phyloP scores from a whole-genome alignment of 257 asterid genomes.

The Nicotiana paniculata region DNA sequence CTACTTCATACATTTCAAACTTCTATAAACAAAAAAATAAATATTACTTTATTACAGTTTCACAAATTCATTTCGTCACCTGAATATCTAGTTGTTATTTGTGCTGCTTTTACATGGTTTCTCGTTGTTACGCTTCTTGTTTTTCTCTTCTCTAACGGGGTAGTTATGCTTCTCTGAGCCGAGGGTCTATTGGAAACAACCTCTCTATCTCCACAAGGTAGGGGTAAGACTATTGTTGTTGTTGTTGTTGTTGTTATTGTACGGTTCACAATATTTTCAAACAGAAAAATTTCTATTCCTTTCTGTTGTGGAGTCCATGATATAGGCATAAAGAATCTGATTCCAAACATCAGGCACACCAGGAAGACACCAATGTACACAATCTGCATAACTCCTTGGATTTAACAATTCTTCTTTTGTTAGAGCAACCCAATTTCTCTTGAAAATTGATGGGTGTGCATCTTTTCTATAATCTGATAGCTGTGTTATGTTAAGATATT shows the following conservation, averaged over 20 bases:
- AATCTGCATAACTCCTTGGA: slow-evolving; percentile 29
- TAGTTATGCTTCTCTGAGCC: too few species aligned
- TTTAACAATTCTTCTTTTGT: slow-evolving; percentile 13
- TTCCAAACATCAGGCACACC: slow-evolving; percentile 46
- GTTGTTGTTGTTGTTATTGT: too few species aligned
- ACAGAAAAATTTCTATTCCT: background rate
- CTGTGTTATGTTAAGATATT: slow-evolving; percentile 31
- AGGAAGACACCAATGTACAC: slow-evolving; percentile 44
- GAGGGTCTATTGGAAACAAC: too few species aligned
- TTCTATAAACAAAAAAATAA: background rate
- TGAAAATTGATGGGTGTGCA: slow-evolving; percentile 35
- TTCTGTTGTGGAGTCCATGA: slow-evolving; percentile 7
- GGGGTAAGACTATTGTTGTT: too few species aligned
- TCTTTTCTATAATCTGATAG: slow-evolving; percentile 37
- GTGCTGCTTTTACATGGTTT: too few species aligned
- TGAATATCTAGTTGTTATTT: too few species aligned
- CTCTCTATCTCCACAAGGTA: too few species aligned
- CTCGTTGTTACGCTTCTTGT: too few species aligned
- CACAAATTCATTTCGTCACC: too few species aligned
- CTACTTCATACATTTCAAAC: background rate
- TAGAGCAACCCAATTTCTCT: slow-evolving; percentile 21
- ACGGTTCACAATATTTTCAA: background rate
- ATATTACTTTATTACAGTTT: too few species aligned
- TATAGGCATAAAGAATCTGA: slow-evolving; percentile 25
- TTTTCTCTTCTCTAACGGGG: too few species aligned